Percentiles rank a stretch among this genome's conserved stretches.
Evolutionary conservation across 495 filamentous ascomycete species (phyloP).

Genomic region (Penicillium diatomitis): DNA sequence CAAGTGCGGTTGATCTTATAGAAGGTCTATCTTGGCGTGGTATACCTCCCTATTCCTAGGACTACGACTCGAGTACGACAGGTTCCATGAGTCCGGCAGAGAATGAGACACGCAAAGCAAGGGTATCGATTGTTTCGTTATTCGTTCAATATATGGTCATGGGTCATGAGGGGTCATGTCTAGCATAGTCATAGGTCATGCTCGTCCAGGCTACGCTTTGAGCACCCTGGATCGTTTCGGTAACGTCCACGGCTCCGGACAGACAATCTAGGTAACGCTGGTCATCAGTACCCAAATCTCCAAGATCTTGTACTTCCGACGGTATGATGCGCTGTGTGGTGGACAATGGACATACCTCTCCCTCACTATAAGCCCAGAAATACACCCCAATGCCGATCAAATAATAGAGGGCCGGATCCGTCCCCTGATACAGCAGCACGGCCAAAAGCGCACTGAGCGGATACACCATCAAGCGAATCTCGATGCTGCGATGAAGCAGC

Average conservation of each 20-base stretch:
- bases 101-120: no score
- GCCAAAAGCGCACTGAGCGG: slow-evolving; percentile 70
- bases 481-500: slow-evolving; percentile 74
- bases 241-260: slow-evolving; percentile 49
- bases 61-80: no score
- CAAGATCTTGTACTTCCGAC: no score
- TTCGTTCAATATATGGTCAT: neutral
- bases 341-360: slow-evolving; percentile 59
- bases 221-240: slow-evolving; percentile 24
- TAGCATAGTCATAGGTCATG: no score
- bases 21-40: no score
- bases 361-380: slow-evolving; percentile 95
- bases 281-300: no score
- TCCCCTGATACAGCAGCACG: slow-evolving; percentile 80
- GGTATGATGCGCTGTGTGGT: no score
- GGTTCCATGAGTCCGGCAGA: no score
- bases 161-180: neutral
- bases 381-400: slow-evolving; percentile 78
- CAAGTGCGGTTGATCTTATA: no score
- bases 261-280: slow-evolving; percentile 34
- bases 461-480: slow-evolving; percentile 72
- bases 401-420: slow-evolving; percentile 89
- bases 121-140: neutral
- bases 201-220: slow-evolving; percentile 19
- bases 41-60: no score